These are phyloP conservation scores for Microdochium bolleyi DNA, from an alignment of 2,329 filamentous ascomycete species.

Conservation along the genomic window DNA sequence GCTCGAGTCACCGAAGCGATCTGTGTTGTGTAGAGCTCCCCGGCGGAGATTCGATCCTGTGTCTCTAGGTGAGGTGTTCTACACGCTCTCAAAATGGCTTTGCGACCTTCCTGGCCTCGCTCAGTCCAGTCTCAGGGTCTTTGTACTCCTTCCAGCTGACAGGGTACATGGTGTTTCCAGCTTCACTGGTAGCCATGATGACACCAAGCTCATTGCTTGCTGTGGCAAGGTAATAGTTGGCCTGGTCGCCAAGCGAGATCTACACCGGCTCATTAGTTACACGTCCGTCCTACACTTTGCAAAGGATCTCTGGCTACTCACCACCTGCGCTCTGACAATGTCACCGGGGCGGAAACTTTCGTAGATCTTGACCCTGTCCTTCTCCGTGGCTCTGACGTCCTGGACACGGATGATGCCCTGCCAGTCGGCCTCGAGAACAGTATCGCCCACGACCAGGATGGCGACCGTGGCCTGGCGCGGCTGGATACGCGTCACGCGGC, in stretches of 20 bases:
- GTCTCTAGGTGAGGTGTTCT: no score
- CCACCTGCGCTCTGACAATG: constrained; percentile 78
- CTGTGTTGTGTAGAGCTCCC: no score
- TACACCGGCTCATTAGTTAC: constrained; percentile 16
- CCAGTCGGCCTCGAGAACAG: constrained; percentile 70
- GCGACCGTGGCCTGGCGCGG: constrained; percentile 78
- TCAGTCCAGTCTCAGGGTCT: constrained; percentile 69
- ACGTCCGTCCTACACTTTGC: not conserved
- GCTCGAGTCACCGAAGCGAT: no score
- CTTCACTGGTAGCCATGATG: constrained; percentile 84
- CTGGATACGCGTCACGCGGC: constrained; percentile 77
- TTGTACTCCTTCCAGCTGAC: constrained; percentile 93
- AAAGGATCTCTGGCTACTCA: constrained; percentile 30
- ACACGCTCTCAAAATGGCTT: constrained; percentile 76
- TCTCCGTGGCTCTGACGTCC: constrained; percentile 91
- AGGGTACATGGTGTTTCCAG: constrained; percentile 84
- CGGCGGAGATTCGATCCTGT: no score
- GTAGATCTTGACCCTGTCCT: constrained; percentile 85
- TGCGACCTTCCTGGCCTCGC: constrained; percentile 84
- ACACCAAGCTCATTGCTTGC: constrained; percentile 88
- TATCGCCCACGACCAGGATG: constrained; percentile 74
- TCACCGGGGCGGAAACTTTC: constrained; percentile 91
- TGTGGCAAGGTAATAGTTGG: constrained; percentile 91
- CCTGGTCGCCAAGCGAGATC: constrained; percentile 89
- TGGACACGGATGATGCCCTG: constrained; percentile 79